phyloP scores from a whole-genome alignment of 495 filamentous ascomycete genomes.

The Apodospora peruviana region DNA sequence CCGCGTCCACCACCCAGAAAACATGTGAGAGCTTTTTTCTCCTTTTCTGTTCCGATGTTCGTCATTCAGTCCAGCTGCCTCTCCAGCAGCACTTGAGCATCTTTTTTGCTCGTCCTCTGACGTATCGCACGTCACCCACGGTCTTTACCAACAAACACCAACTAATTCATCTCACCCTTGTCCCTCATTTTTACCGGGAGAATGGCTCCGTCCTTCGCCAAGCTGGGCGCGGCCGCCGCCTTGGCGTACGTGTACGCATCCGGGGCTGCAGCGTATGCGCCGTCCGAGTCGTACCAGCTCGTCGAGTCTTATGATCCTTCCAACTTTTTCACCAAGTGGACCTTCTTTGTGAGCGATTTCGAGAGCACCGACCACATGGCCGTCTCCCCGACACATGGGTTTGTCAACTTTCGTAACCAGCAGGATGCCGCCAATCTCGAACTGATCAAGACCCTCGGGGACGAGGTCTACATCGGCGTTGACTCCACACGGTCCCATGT shows the following conservation, averaged over 20 bases:
- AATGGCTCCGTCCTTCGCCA: conserved; percentile 40
- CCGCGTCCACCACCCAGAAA: too few relatives aligned
- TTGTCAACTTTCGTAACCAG: conserved; percentile 56
- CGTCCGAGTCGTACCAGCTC: conserved; percentile 17
- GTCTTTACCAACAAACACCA: too few relatives aligned
- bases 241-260: background rate
- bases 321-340: conserved; percentile 47
- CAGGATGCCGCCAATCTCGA: conserved; percentile 45
- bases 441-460: conserved; percentile 45
- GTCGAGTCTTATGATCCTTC: conserved; percentile 31
- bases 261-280: conserved; percentile 15
- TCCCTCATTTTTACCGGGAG: background rate
- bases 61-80: too few relatives aligned
- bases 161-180: conserved; percentile 29
- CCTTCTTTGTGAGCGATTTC: conserved; percentile 33
- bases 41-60: too few relatives aligned
- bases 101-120: conserved; percentile 38
- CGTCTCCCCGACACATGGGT: conserved; percentile 60
- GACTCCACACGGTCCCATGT: conserved; percentile 21
- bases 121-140: conserved; percentile 44
- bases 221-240: conserved; percentile 34
- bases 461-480: conserved; percentile 45
- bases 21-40: too few relatives aligned
- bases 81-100: conserved; percentile 23
- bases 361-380: conserved; percentile 3